A percentile compares a stretch with the other conserved stretches of the same genome.
Evolutionary conservation across 2,329 filamentous ascomycete genomes (phyloP).

Genomic region (Aspergillus ustus): DNA sequence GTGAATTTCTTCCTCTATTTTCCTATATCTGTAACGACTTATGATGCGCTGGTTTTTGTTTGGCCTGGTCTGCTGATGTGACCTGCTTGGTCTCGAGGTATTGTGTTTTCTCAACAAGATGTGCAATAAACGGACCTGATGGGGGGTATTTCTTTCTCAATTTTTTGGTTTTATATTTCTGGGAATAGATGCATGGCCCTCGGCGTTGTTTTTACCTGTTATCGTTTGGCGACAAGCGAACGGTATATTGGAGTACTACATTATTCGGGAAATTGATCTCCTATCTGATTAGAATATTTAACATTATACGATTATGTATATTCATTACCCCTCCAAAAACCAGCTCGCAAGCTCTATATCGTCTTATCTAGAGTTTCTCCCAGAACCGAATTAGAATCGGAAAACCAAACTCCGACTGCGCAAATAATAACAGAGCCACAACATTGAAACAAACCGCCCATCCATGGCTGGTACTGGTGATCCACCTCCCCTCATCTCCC

Average conservation of each 20-base stretch:
- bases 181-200: constrained; percentile 18
- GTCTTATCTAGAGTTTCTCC: too few species aligned
- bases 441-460: too few species aligned
- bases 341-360: too few species aligned
- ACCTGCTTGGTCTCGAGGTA: background rate
- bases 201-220: constrained; percentile 4
- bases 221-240: background rate
- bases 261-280: constrained; percentile 6
- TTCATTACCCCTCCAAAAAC: background rate
- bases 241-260: constrained; percentile 1
- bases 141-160: too few species aligned
- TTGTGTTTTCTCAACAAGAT: background rate
- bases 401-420: too few species aligned
- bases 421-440: too few species aligned
- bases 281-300: constrained; percentile 1
- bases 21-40: constrained; percentile 17
- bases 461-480: too few species aligned
- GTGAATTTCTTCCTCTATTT: constrained; percentile 16
- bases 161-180: background rate
- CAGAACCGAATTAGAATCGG: too few species aligned
- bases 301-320: background rate
- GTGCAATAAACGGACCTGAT: constrained; percentile 3
- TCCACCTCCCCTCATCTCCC: too few species aligned
- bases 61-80: background rate
- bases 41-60: constrained; percentile 13